Evolutionary conservation across 2,329 filamentous ascomycete genomes (phyloP), one percentile per base, ranked within the genome.

Genomic region (Fusarium continuum): DNA sequence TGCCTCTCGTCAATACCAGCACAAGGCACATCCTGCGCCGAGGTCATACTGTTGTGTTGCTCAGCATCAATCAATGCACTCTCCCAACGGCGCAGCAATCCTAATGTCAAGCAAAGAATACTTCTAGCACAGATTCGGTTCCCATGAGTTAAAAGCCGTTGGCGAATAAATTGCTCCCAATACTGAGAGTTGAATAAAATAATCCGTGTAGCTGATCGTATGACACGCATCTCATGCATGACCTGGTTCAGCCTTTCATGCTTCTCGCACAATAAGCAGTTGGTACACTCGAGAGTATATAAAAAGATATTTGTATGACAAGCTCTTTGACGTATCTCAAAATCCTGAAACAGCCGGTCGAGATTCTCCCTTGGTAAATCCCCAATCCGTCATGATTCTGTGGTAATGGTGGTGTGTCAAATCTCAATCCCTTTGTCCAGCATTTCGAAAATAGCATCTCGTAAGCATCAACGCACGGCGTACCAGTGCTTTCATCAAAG

Each of bases 401-500:
- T 13, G 6, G 13, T 11, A 7, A 13, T 23, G 17, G 7, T 11
- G 9, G 10, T 36, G 23, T 48, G 39, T 26, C 7, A 13, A 17
- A 0, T 14, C 29, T 3, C 2, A 3, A n/a, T 34, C 11, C n/a
- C 61, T 57, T 64, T 64, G 50, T 65, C n/a, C 19, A 1, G 4
- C 5, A 5, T 4, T 23, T 38, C 32, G 16, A n/a, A 56, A 52
- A 46, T 57, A 61, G 55, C 1, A 40, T 22, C 20, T 14, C 8
- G 4, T 8, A 13, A 4, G 3, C 22, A 22, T 17, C 9, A 8
- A 34, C 4, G 19, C 35, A 49, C 5, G 20, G n/a, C 16, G 14
- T 19, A 16, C 14, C 5, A 4, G 16, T 14, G n/a, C 13, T 8
- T 11, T 6, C 1, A 9, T n/a, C 22, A 41, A 56, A 34, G 44